These are phyloP conservation scores for Apodospora peruviana DNA, from an alignment of 495 filamentous ascomycete species.

Conservation along the genomic window DNA sequence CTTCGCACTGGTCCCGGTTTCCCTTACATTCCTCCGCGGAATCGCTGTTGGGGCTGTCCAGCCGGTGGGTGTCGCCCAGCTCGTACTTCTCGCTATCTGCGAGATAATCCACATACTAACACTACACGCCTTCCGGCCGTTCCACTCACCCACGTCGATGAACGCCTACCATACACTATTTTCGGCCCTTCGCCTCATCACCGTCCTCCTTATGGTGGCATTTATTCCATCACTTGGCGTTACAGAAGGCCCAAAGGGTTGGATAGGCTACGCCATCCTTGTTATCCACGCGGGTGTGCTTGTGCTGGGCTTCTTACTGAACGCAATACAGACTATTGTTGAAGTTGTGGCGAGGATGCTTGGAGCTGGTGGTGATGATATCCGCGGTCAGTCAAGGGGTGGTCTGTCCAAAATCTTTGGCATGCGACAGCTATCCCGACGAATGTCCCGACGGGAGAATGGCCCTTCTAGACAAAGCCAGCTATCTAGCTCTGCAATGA, in stretches of 20 bases:
- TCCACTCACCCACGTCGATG: constrained; percentile 92
- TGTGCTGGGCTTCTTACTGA: constrained; percentile 90
- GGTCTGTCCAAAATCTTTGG: constrained; percentile 90
- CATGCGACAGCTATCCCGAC: constrained; percentile 82
- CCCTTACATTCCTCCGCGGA: constrained; percentile 78
- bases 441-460: constrained; percentile 54
- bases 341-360: constrained; percentile 77
- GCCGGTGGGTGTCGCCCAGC: constrained; percentile 84
- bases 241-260: constrained; percentile 71
- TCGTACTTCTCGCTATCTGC: constrained; percentile 86
- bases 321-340: constrained; percentile 81
- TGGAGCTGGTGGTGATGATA: constrained; percentile 72
- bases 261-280: constrained; percentile 92
- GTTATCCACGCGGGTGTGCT: constrained; percentile 80
- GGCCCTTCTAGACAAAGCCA: constrained; percentile 65
- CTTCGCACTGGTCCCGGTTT: constrained; percentile 79
- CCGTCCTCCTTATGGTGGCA: constrained; percentile 75
- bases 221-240: constrained; percentile 81
- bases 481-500: constrained; percentile 74
- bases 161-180: constrained; percentile 90
- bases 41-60: constrained; percentile 89
- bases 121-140: constrained; percentile 83
- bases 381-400: constrained; percentile 67
- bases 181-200: constrained; percentile 67
- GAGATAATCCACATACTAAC: constrained; percentile 89